phyloP scores from a whole-genome alignment of 129 eudicot genomes.

The Saposhnikovia divaricata region DNA sequence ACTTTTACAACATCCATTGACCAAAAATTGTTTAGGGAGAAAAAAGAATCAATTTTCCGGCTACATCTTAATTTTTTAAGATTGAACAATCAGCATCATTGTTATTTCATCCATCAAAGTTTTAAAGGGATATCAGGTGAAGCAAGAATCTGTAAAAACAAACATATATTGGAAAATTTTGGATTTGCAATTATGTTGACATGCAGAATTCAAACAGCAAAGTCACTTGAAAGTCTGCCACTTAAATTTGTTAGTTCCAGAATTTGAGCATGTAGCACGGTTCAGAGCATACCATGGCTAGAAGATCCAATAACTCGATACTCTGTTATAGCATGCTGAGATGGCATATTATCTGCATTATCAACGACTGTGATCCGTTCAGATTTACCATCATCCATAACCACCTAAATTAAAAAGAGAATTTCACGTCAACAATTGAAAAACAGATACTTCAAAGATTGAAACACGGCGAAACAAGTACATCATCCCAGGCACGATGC shows the following conservation, averaged over 20 bases:
- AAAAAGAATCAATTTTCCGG: neutral
- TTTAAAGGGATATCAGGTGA: neutral
- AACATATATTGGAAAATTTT: neutral
- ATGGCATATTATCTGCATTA: slow-evolving; percentile 28
- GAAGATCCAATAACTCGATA: slow-evolving; percentile 72
- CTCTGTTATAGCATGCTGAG: slow-evolving; percentile 86
- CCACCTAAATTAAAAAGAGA: slow-evolving; percentile 41
- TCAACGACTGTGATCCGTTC: slow-evolving; percentile 75
- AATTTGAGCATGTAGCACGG: neutral
- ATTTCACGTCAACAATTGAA: neutral
- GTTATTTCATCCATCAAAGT: neutral
- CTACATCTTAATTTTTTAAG: neutral
- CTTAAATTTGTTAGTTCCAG: neutral
- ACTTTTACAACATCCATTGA: neutral
- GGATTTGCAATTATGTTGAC: neutral
- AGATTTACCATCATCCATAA: slow-evolving; percentile 79
- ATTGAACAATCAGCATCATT: neutral
- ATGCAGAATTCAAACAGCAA: neutral
- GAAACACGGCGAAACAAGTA: neutral
- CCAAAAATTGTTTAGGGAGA: neutral
- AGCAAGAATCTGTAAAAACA: neutral
- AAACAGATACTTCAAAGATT: neutral
- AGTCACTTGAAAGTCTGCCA: neutral
- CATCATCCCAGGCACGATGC: neutral
- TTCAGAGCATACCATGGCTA: slow-evolving; percentile 46